Conservation (phyloP, 139 green algal genomes). For the Micromonas commoda region DNA sequence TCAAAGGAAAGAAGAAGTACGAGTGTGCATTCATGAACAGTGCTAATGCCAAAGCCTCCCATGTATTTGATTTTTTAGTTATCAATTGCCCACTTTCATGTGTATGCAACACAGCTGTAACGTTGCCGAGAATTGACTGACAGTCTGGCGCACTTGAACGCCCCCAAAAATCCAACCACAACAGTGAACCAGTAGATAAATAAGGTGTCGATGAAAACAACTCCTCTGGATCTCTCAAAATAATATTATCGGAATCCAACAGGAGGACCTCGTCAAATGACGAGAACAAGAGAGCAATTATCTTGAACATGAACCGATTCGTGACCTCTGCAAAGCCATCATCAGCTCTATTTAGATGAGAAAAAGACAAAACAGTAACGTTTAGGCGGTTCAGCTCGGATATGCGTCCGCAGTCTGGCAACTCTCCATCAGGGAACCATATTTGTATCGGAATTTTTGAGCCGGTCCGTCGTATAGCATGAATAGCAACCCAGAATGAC, state of each 20-base stretch:
- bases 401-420: not conserved
- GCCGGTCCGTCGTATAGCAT: not conserved
- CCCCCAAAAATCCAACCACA: slow-evolving; percentile 20
- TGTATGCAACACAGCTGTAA: not conserved
- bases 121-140: not conserved
- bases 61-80: not conserved
- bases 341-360: not conserved
- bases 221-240: not conserved
- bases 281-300: not conserved
- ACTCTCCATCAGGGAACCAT: slow-evolving; percentile 20
- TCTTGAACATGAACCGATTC: slow-evolving; percentile 4
- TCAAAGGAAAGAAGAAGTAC: slow-evolving; percentile 7
- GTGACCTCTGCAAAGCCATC: not conserved
- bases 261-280: not conserved
- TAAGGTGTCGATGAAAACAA: not conserved
- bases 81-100: slow-evolving; percentile 18
- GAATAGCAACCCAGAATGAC: slow-evolving; percentile 12
- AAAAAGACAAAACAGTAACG: not conserved
- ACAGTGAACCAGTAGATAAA: not conserved
- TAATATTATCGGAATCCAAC: slow-evolving; percentile 19
- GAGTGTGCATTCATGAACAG: slow-evolving; percentile 21
- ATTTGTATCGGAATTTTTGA: slow-evolving; percentile 19
- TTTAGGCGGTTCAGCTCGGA: not conserved
- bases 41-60: not conserved
- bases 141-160: not conserved